Evolutionary conservation across 2,329 filamentous ascomycete genomes (phyloP), one percentile per base, ranked within the genome.

Genomic region (Fusarium aywerte): DNA sequence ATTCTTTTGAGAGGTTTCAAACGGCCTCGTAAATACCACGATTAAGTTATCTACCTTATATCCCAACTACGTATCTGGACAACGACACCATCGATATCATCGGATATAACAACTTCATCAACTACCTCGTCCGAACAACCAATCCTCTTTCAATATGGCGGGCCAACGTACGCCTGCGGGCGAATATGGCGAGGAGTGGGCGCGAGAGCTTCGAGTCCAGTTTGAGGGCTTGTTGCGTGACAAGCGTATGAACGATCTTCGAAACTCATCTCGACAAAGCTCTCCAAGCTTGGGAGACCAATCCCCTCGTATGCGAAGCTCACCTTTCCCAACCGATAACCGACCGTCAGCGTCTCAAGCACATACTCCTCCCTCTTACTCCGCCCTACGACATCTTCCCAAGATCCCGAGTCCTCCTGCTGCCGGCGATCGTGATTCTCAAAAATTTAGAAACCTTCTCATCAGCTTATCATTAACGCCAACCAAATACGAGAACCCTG

Each of bases 401-500:
- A 83, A 82, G 74, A 82, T 87, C 44, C 94, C 96, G 5, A 90
- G 90, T 13, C 85, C 93, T 23, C 95, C 96, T 8, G 83, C 87
- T 35, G 75, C 83, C 11, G 76, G 80, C 74, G 91, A 95, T 77
- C 80, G 85, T 55, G 83, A 86, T 20, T 91, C 90, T 1, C 84
- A 91, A 63, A 92, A 92, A 71, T 93, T 94, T 73, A 86, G 91
- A 71, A 97, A 91, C 79, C 86, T 96, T 63, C 85, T 98, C 42
- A 87, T 96, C 69, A 93, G 92, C 20, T 81, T 98, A 20, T 97
- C 95, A 16, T 85, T 91, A 60, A 97, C 93, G 43, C 96, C 96
- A 18, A 91, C 90, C 20, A 96, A 95, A 77, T 99, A 97, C 81
- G 96, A 99, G 79, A 98, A 99, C 78, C 95, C 96, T 0, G 96